Evolutionary conservation across 2,329 filamentous ascomycete genomes (phyloP).

Genomic region (Diaporthe sp.): DNA sequence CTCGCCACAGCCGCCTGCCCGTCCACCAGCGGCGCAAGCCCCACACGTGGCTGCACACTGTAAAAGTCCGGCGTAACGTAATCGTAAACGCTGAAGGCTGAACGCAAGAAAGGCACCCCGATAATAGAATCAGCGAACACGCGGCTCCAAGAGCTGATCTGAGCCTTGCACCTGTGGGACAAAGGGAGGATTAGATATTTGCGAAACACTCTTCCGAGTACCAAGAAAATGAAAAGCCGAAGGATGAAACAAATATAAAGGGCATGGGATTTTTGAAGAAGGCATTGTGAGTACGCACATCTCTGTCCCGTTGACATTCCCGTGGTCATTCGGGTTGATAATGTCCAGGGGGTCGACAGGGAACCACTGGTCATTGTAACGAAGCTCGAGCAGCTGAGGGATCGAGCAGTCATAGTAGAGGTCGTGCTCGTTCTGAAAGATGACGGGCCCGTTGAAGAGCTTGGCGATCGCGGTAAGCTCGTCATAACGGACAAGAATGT

Average conservation of each 20-base stretch:
- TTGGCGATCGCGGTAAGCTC: not conserved
- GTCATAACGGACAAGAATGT: not conserved
- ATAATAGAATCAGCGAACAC: slow-evolving; percentile 6
- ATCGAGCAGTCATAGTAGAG: slow-evolving; percentile 21
- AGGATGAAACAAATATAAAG: too few species aligned
- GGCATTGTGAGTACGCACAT: not conserved
- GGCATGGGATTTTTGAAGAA: not conserved
- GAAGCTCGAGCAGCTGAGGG: slow-evolving; percentile 16
- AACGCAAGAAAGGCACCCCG: not conserved
- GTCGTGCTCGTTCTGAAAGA: slow-evolving; percentile 13
- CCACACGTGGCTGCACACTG: slow-evolving; percentile 14
- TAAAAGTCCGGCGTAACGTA: slow-evolving; percentile 1
- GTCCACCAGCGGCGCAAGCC: slow-evolving; percentile 12
- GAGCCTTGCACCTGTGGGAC: not conserved
- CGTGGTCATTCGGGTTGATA: not conserved
- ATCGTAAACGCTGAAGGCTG: slow-evolving; percentile 9
- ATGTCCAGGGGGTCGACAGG: slow-evolving; percentile 1
- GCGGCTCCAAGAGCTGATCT: slow-evolving; percentile 14
- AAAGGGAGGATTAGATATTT: not conserved
- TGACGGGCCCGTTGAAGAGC: slow-evolving; percentile 7
- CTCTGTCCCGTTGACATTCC: slow-evolving; percentile 5
- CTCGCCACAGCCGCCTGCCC: not conserved
- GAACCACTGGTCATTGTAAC: slow-evolving; percentile 13
- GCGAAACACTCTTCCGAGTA: not conserved
- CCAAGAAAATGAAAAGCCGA: not conserved